Percentiles rank a stretch among this genome's conserved stretches.
phyloP scores from a whole-genome alignment of 164 flowering plant genomes.

The Vitis riparia region DNA sequence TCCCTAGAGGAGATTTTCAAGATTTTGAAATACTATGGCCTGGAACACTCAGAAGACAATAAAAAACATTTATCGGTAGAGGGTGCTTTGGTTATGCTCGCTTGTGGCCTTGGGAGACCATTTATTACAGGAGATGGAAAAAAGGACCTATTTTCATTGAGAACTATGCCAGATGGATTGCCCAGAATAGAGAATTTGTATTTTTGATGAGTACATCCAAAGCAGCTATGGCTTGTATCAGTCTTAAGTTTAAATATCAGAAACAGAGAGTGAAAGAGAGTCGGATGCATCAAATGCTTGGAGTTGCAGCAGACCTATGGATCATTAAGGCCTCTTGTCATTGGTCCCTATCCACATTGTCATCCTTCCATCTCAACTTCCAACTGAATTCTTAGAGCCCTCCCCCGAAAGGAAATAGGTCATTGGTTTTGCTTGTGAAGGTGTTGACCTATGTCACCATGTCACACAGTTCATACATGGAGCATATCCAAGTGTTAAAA shows the following conservation, averaged over 20 bases:
- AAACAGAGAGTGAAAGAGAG: no score
- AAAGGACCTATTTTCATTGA: conserved; percentile 50
- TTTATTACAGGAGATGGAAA: conserved; percentile 51
- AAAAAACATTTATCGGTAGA: conserved; percentile 27
- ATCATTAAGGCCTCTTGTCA: conserved; percentile 26
- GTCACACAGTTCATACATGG: conserved; percentile 37
- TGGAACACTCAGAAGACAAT: conserved; percentile 31
- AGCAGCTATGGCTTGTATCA: conserved; percentile 53
- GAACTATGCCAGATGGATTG: conserved; percentile 50
- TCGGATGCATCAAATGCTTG: no score
- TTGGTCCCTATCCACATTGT: conserved; percentile 64
- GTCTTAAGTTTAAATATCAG: no score
- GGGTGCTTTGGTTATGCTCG: conserved; percentile 55
- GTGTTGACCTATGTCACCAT: conserved; percentile 84
- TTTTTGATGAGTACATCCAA: conserved; percentile 53
- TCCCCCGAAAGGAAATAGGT: conserved; percentile 56
- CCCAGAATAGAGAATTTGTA: conserved; percentile 56
- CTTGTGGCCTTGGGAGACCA: conserved; percentile 59
- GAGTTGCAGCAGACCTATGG: conserved; percentile 14
- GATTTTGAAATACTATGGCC: conserved; percentile 50
- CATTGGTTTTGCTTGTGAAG: conserved; percentile 93
- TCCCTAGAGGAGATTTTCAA: conserved; percentile 39
- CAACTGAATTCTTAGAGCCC: conserved; percentile 72
- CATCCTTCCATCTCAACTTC: conserved; percentile 75
- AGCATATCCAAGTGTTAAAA: no score